Conservation (phyloP, 1,284 basidiomycete genomes). For the Cutaneotrichosporon daszewskae region DNA sequence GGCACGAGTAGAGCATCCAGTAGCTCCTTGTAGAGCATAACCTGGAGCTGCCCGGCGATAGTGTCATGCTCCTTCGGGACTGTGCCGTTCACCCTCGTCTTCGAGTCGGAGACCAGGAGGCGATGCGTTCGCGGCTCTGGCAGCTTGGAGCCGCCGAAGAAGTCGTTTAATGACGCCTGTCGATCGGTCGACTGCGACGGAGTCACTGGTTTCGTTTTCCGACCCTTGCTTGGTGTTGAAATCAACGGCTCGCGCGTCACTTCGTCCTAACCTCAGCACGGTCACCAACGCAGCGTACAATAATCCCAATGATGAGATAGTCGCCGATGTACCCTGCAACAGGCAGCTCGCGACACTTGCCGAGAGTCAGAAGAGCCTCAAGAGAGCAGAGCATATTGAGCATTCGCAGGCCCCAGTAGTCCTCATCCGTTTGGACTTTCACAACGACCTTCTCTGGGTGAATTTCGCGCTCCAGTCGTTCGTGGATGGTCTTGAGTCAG, state of each 20-base stretch:
- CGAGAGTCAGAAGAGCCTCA: constrained; percentile 51
- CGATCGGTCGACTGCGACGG: background rate
- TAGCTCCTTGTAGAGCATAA: constrained; percentile 77
- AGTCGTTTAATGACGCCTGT: constrained; percentile 13
- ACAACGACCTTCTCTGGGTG: constrained; percentile 58
- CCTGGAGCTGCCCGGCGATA: constrained; percentile 62
- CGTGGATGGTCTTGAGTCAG: constrained; percentile 59
- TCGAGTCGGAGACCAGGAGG: constrained; percentile 65
- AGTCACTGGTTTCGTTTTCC: background rate
- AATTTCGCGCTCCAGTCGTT: constrained; percentile 68
- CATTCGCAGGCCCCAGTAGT: constrained; percentile 64
- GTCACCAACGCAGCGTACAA: constrained; percentile 50
- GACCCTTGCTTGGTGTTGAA: background rate
- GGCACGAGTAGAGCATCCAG: constrained; percentile 49
- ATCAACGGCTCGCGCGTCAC: constrained; percentile 45
- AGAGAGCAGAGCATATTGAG: constrained; percentile 60
- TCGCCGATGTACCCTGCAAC: constrained; percentile 62
- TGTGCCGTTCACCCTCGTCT: constrained; percentile 58
- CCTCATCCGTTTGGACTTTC: constrained; percentile 55
- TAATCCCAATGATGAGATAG: constrained; percentile 59
- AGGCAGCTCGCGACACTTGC: constrained; percentile 62
- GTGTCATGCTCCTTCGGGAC: constrained; percentile 63
- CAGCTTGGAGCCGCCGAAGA: constrained; percentile 22
- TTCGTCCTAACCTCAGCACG: constrained; percentile 52
- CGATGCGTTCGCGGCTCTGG: constrained; percentile 27